Base-by-base conservation (phyloP, 495 filamentous ascomycete genomes). In the Thermochaetoides thermophila region DNA sequence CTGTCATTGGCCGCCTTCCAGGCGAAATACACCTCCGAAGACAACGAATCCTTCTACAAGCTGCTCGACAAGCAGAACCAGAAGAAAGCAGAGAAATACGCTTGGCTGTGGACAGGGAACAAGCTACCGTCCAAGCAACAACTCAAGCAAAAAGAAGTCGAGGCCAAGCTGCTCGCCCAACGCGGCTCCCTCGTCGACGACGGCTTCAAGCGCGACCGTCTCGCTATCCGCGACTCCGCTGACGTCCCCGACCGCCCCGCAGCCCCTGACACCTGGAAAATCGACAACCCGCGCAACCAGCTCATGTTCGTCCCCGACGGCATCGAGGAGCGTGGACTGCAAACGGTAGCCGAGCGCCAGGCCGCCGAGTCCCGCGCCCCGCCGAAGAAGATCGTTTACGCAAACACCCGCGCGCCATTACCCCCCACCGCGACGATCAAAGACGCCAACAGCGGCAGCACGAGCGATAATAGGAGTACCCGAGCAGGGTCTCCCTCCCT, bases 11-110 rank as follows among this genome's bases (percentile, higher is more conserved):
- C 73, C 29, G 71, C 78, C 3, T 97, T 96, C 46, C 89, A 96
- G 44, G 68, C 80, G 5, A 84, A 81, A 46, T 96, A 93, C 55
- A 96, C 86, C 4, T 89, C 81, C 43, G 89, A 97, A 56, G 89
- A 97, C 53, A 95, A 96, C 48, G 87, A 93, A 46, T 83, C 76
- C 31, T 95, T 97, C 62, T 87, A 92, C 56, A 78, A 78, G 46
- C 64, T 96, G 1, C 60, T 97, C 9, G 89, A 97, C 57, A 84
- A 78, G 50, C 83, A 94, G 44, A 97, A 95, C 48, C 65, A 71
- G 17, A 86, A 84, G 52, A 69, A 67, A 24, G 72, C 77, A 9
- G 76, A 82, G 48, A 86, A 82, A 40, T 76, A 92, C 48, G 74
- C 74, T 0, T 97, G 86, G 78, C 62, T 94, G 30, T 92, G 83